These are phyloP conservation scores for Solanum dulcamara DNA, from an alignment of 257 asterid species.

Conservation along the genomic window DNA sequence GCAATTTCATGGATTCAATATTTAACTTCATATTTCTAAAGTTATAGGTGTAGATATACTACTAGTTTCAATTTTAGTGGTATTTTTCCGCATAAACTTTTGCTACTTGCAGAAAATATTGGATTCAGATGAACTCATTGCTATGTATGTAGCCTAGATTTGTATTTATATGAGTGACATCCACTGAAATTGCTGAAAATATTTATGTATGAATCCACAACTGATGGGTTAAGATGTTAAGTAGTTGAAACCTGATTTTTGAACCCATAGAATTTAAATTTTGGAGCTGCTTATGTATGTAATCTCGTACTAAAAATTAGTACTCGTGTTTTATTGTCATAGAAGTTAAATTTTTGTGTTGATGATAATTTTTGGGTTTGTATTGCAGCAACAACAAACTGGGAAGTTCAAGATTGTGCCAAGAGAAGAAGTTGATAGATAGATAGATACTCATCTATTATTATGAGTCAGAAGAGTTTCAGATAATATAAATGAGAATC, in stretches of 20 bases:
- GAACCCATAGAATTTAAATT: background rate
- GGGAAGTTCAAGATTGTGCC: slow-evolving; percentile 94
- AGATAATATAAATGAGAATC: background rate
- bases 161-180: background rate
- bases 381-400: slow-evolving; percentile 62
- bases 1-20: background rate
- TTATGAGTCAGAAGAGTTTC: background rate
- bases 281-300: rapidly evolving
- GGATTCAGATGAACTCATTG: background rate
- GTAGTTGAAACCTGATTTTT: background rate
- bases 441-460: background rate
- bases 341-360: background rate
- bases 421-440: slow-evolving; percentile 36
- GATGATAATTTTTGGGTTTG: background rate
- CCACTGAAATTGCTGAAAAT: no score
- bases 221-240: no score
- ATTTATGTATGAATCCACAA: background rate
- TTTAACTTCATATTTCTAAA: background rate
- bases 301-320: background rate
- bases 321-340: background rate
- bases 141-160: background rate
- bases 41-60: background rate
- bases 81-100: background rate
- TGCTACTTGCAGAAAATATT: background rate
- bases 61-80: background rate